These are phyloP conservation scores for Candida caryicola DNA, from an alignment of 805 yeast species.

Conservation along the genomic window DNA sequence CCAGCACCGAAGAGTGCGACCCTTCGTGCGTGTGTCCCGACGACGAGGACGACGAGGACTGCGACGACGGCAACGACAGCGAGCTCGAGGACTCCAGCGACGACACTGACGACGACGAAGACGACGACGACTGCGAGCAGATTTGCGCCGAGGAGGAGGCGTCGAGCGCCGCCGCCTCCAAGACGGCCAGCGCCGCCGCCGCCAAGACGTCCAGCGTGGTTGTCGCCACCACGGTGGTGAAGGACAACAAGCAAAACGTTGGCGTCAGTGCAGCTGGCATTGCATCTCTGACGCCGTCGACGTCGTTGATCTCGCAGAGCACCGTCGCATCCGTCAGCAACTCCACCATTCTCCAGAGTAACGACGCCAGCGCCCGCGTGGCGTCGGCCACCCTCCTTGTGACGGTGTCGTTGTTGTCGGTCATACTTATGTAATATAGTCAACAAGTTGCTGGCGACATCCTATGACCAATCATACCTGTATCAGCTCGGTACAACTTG, in stretches of 20 bases:
- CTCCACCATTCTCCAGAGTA: constrained; percentile 6
- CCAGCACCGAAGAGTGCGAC: constrained; percentile 12
- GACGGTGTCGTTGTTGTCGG: constrained; percentile 10
- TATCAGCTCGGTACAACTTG: not conserved
- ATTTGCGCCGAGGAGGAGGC: constrained; percentile 3
- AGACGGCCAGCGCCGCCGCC: constrained; percentile 6
- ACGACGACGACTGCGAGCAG: constrained; percentile 11
- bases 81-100: constrained; percentile 1
- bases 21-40: constrained; percentile 11
- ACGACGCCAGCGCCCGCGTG: constrained; percentile 7
- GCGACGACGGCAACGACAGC: constrained; percentile 12
- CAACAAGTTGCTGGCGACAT: constrained; percentile 14
- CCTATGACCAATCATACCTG: not conserved
- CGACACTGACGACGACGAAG: constrained; percentile 12
- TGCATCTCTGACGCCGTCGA: too few species aligned
- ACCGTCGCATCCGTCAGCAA: not conserved
- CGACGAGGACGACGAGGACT: constrained; percentile 13
- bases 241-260: too few species aligned
- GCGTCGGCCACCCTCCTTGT: constrained; percentile 8
- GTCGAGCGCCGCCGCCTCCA: too few species aligned
- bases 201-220: too few species aligned
- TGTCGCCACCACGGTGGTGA: too few species aligned
- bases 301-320: too few species aligned
- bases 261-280: too few species aligned
- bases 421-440: constrained; percentile 13